Evolutionary conservation across 2,329 filamentous ascomycete genomes (phyloP), one percentile per base, ranked within the genome.

Genomic region (Nemania diffusa): DNA sequence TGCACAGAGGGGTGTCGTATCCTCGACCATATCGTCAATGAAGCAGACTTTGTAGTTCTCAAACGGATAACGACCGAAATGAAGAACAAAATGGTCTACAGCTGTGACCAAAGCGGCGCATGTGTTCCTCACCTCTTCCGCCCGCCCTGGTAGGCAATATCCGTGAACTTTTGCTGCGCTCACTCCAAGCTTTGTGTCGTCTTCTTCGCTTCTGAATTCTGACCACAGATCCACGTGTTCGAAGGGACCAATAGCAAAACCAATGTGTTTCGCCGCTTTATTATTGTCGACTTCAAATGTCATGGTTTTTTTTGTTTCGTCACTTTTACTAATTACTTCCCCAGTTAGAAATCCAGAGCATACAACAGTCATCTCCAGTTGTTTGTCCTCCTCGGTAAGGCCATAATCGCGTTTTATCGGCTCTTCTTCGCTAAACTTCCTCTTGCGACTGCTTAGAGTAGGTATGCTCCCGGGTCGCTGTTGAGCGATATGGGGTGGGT

Each of bases 171-270:
- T 94, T 70, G 97, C 88, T 0, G 94, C 94, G 75, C 93, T 97
- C 71, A 91, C 89, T 2, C 93, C 93, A 62, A 99, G 87, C 77
- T 94, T 93, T 73, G 97, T 93, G 75, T 97, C 94, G 71, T 97
- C 93, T 72, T 97, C 93, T 69, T 93, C 93, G 52, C 94, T 93
- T 57, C 97, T 90, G 74, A 93, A 97, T 73, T 95, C 92, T 2
- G 93, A 91, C 69, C 84, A 88, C 5, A 99, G 84, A 76, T 97
- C 93, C 60, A 98, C 90, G 72, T 95, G 91, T 79, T 98, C 94
- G 77, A 99, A 99, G 0, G 97, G 96, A 0, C 97, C 96, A 63
- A 98, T 88, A 2, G 94, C 92, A 78, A 99, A 97, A 4, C 94
- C 95, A 70, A 99, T 90, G 77, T 98, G 95, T 69, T 94, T 92